phyloP scores from a whole-genome alignment of 768 basidiomycete genomes.

The Gloeostereum incarnatum region DNA sequence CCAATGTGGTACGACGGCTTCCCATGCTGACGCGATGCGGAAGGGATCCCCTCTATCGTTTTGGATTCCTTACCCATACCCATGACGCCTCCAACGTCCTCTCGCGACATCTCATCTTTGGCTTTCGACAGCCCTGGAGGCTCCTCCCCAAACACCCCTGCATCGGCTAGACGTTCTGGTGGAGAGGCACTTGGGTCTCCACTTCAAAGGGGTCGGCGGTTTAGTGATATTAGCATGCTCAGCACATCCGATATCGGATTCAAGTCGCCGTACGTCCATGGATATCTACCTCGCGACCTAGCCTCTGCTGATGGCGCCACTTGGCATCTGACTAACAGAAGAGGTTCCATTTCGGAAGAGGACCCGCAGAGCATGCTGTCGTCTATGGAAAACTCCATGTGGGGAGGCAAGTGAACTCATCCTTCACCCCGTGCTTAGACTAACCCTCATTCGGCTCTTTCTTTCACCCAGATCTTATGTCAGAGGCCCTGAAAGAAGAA shows the following conservation, averaged over 20 bases:
- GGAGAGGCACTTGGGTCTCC: no score
- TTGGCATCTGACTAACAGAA: no score
- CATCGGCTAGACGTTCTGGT: constrained; percentile 24
- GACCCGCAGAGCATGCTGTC: constrained; percentile 41
- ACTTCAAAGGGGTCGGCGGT: constrained; percentile 34
- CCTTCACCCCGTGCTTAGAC: no score
- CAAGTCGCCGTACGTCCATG: constrained; percentile 36
- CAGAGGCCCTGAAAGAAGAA: constrained; percentile 36
- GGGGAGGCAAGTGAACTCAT: no score
- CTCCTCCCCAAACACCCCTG: constrained; percentile 27
- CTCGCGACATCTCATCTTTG: constrained; percentile 47
- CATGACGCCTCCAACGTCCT: constrained; percentile 40
- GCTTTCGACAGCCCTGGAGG: constrained; percentile 20
- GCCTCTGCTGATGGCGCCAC: background rate
- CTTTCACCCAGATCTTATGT: constrained; percentile 47
- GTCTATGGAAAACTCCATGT: constrained; percentile 56
- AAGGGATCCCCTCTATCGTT: constrained; percentile 64
- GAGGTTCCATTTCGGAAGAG: constrained; percentile 28
- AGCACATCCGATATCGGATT: constrained; percentile 41
- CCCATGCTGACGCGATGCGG: background rate
- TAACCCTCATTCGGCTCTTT: no score
- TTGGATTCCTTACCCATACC: constrained; percentile 52
- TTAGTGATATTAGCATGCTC: constrained; percentile 56
- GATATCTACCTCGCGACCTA: constrained; percentile 1
- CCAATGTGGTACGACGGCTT: no score